These are phyloP conservation scores for Coniochaeta prunicola DNA, from an alignment of 2,329 filamentous ascomycete species.

Conservation along the genomic window DNA sequence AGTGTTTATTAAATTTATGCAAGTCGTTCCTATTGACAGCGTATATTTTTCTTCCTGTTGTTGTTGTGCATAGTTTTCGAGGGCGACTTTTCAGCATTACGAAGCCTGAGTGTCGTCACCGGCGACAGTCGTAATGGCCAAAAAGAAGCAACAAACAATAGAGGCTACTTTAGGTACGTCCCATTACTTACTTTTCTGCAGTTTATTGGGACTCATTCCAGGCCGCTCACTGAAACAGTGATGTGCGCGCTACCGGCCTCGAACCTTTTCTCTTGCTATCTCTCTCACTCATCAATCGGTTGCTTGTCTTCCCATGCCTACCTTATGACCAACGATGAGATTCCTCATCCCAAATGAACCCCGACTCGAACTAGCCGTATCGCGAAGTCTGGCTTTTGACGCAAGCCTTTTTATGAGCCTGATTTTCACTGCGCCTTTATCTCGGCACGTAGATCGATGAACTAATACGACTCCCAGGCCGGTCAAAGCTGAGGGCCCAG, in stretches of 20 bases:
- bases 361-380: neutral
- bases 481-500: neutral
- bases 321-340: neutral
- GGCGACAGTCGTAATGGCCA: neutral
- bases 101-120: conserved; percentile 8
- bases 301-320: neutral
- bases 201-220: too few species aligned
- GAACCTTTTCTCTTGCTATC: neutral
- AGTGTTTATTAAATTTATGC: neutral
- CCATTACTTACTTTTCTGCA: neutral
- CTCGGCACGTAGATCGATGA: neutral
- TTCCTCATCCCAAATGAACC: neutral
- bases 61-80: neutral
- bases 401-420: neutral
- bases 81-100: too few species aligned
- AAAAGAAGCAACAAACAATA: conserved; percentile 14
- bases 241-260: neutral
- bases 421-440: neutral
- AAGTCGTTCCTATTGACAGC: too few species aligned
- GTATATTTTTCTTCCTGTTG: too few species aligned
- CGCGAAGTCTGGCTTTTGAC: neutral
- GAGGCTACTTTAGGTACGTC: conserved; percentile 16
- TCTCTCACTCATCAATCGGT: neutral
- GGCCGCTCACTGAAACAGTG: too few species aligned
- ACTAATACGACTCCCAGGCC: neutral